Evolutionary conservation across 1,139 yeast species (phyloP), one percentile per base, ranked within the genome.

Genomic region (Candida mesenterica): DNA sequence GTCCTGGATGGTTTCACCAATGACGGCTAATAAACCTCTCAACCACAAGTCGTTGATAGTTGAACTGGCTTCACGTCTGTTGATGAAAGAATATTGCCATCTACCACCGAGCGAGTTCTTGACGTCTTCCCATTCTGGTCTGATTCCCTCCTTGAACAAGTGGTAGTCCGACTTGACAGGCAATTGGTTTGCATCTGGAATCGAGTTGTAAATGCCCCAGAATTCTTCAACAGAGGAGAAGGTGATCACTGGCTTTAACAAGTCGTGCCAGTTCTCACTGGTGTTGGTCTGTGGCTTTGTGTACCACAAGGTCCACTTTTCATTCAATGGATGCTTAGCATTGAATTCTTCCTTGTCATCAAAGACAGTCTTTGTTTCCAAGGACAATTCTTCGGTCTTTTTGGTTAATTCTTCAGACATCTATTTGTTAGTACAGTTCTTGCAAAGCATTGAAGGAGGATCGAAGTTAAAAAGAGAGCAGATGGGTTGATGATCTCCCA

Each of bases 101-200:
- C 87, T 88, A 55, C 98, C 98, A 58, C 99, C 98, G 51, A 81
- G 75, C 44, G 89, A 65, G 68, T 94, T 94, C 50, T 79, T 77
- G 38, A 69, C 73, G 65, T 92, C 97, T 73, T 92, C 99, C 99
- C 99, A 92, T 72, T 92, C 97, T 39, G 98, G 99, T 62, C 89
- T 85, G 53, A 94, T 81, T 38, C 92, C 96, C 59, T 85, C 86
- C 68, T 92, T 86, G 74, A 94, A 92, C 58, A 92, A 79, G 61
- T 94, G 96, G 68, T 92, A 92, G 64, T 94, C 98, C 10, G 97
- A 86, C 65, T 84, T 87, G 53, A 83, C 63, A 46, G 97, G 97
- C 57, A 92, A 76, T 59, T 89, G 96, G 49, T 82, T 79, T 38
- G 96, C 96, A 53, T 81, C 82, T 46, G 98, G 97, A 52, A 92